These are phyloP conservation scores for Aplosporella prunicola DNA, from an alignment of 2,329 filamentous ascomycete genomes.

Conservation along the genomic window DNA sequence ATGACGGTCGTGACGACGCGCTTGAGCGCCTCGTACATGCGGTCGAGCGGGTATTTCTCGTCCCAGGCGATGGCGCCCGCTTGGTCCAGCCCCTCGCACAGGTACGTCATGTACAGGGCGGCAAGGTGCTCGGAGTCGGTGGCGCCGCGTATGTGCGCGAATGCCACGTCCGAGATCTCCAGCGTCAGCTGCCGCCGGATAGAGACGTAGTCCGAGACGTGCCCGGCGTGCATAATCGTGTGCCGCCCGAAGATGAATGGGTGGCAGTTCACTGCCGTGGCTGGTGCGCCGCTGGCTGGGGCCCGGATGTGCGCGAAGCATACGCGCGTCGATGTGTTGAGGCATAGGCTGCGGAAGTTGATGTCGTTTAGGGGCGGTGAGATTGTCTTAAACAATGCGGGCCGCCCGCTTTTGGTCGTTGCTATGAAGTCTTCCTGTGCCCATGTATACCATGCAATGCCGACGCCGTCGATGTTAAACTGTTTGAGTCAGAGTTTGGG, in stretches of 20 bases:
- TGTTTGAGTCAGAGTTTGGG: no score
- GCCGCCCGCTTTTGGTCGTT: conserved; percentile 30
- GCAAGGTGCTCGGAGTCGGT: conserved; percentile 47
- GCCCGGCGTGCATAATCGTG: conserved; percentile 49
- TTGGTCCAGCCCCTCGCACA: conserved; percentile 31
- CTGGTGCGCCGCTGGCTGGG: conserved; percentile 38
- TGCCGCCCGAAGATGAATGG: conserved; percentile 48
- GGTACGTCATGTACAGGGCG: conserved; percentile 40
- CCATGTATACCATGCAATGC: conserved; percentile 47
- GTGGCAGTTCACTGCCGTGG: conserved; percentile 44
- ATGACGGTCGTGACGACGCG: conserved; percentile 40
- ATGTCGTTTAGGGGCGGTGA: conserved; percentile 44
- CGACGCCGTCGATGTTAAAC: conserved; percentile 47
- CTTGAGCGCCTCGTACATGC: conserved; percentile 39
- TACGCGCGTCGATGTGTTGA: conserved; percentile 42
- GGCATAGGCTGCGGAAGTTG: conserved; percentile 44
- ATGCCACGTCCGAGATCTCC: conserved; percentile 39
- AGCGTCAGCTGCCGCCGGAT: conserved; percentile 40
- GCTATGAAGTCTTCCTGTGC: conserved; percentile 32
- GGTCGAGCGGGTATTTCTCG: conserved; percentile 29
- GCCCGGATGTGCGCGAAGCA: conserved; percentile 47
- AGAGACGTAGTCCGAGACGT: conserved; percentile 36
- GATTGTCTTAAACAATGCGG: conserved; percentile 44
- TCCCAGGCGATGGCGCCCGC: conserved; percentile 36
- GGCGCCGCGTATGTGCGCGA: conserved; percentile 39